These are phyloP conservation scores for Termitomyces sp. DNA, from an alignment of 768 basidiomycete genomes.

Conservation along the genomic window DNA sequence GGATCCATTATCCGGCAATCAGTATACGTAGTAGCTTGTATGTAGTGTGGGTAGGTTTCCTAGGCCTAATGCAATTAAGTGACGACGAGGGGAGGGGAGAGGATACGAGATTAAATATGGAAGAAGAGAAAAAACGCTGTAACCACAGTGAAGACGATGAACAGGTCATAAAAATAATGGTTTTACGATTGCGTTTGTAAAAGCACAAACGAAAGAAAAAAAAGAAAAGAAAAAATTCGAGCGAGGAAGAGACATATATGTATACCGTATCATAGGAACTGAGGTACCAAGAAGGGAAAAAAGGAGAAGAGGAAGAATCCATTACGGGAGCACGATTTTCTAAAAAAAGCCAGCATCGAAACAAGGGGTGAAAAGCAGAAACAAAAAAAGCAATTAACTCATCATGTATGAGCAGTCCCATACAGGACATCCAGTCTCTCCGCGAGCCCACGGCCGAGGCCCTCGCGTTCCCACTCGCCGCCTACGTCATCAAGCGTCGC, in stretches of 20 bases:
- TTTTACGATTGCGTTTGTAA: not conserved
- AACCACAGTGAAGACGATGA: not conserved
- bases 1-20: not conserved
- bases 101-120: not conserved
- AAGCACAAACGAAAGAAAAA: not conserved
- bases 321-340: not conserved
- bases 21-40: not conserved
- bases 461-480: slow-evolving; percentile 83
- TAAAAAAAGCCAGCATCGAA: not conserved
- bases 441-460: slow-evolving; percentile 76
- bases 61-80: not conserved
- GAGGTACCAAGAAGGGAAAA: too few species aligned
- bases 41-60: not conserved
- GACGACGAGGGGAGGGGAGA: not conserved
- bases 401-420: slow-evolving; percentile 3
- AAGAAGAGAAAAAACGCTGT: not conserved
- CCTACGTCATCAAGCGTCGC: slow-evolving; percentile 52
- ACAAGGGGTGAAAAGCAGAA: not conserved
- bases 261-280: not conserved
- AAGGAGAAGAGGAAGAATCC: not conserved
- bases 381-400: not conserved
- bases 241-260: not conserved
- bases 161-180: not conserved
- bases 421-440: slow-evolving; percentile 60
- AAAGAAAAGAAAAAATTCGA: not conserved